Percentiles rank a stretch among this genome's conserved stretches.
Conservation (phyloP, 208 protist species). For the Leptomonas seymouri region DNA sequence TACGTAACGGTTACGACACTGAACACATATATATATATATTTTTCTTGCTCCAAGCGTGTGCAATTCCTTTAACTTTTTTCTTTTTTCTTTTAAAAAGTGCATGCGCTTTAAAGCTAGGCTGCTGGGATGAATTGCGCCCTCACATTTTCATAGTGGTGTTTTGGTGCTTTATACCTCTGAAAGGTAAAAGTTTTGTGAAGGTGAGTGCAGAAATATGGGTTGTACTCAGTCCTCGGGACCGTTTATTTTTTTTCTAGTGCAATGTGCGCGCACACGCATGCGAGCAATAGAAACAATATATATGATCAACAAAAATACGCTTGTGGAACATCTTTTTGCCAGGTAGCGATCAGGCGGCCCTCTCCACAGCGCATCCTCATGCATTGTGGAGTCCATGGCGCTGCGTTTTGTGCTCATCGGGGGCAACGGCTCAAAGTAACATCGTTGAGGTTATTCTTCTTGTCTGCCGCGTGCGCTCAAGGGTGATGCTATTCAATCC, state of each 20-base stretch:
- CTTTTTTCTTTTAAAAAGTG: background rate
- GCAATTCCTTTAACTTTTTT: conserved; percentile 17
- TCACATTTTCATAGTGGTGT: background rate
- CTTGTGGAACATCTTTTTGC: no score
- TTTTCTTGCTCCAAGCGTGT: conserved; percentile 2
- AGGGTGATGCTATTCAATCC: no score
- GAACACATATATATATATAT: background rate
- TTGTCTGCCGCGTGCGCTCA: no score
- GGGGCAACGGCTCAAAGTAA: no score
- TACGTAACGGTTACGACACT: background rate
- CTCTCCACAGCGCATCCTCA: no score
- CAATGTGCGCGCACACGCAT: background rate
- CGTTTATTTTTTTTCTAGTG: conserved; percentile 4
- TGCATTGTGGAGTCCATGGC: no score
- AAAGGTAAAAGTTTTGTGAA: background rate
- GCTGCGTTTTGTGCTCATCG: no score
- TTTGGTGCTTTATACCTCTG: background rate
- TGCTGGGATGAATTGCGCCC: background rate
- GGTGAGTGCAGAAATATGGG: no score
- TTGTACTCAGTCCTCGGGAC: background rate
- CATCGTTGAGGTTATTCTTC: no score
- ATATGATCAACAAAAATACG: no score
- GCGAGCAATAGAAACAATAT: no score
- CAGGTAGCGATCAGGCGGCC: no score
- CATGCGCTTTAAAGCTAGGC: background rate